These are phyloP conservation scores for Rhodotorula sp. DNA, from an alignment of 1,284 basidiomycete genomes.

Conservation along the genomic window DNA sequence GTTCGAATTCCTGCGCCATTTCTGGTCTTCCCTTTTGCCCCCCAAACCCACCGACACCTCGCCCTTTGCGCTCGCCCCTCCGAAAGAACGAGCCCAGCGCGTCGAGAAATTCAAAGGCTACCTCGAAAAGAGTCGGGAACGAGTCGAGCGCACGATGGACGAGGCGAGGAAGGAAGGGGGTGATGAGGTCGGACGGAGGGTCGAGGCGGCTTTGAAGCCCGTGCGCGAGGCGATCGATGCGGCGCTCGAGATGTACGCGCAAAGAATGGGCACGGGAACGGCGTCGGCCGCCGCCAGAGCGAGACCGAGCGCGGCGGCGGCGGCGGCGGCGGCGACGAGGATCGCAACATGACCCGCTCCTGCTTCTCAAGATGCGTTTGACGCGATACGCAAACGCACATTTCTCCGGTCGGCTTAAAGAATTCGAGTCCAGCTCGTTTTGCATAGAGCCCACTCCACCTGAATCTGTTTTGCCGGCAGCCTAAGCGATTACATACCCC, in stretches of 20 bases:
- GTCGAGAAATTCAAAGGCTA: slow-evolving; percentile 81
- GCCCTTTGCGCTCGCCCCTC: slow-evolving; percentile 17
- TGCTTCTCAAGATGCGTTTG: no score
- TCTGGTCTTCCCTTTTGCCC: slow-evolving; percentile 86
- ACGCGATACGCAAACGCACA: no score
- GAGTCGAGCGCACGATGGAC: slow-evolving; percentile 70
- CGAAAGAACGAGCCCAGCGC: slow-evolving; percentile 66
- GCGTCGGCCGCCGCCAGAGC: not conserved
- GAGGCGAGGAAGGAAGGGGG: slow-evolving; percentile 51
- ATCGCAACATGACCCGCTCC: not conserved
- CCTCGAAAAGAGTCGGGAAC: slow-evolving; percentile 71
- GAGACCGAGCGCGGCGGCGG: no score
- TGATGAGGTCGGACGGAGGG: slow-evolving; percentile 15
- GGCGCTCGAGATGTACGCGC: slow-evolving; percentile 5
- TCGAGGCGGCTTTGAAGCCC: slow-evolving; percentile 15
- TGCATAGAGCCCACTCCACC: not conserved
- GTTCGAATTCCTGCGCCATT: slow-evolving; percentile 93
- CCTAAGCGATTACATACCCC: no score
- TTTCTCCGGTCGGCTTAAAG: no score
- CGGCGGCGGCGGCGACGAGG: not conserved
- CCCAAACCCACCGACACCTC: slow-evolving; percentile 35
- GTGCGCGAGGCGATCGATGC: slow-evolving; percentile 15
- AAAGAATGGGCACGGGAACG: slow-evolving; percentile 2
- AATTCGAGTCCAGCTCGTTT: no score
- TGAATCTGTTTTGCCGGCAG: no score